phyloP scores from a whole-genome alignment of 768 basidiomycete genomes.

The Pisolithus albus region DNA sequence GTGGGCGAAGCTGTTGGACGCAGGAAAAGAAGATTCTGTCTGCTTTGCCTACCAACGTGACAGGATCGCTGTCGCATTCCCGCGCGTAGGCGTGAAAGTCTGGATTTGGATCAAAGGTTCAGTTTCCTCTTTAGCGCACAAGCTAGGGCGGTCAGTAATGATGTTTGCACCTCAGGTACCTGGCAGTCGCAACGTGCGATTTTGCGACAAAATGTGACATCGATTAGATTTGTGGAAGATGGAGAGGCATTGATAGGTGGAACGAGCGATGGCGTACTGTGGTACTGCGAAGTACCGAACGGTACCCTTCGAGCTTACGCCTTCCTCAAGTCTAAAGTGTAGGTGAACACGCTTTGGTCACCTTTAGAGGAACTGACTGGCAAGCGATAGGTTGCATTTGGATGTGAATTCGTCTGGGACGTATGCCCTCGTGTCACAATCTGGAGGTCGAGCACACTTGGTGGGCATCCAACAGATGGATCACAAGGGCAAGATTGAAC shows the following conservation, averaged over 20 bases:
- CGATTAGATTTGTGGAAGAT: constrained; percentile 55
- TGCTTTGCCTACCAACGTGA: constrained; percentile 53
- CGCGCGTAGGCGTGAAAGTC: constrained; percentile 53
- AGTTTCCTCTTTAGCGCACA: neutral
- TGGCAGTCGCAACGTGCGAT: constrained; percentile 65
- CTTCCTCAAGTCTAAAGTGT: constrained; percentile 57
- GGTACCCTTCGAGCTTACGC: constrained; percentile 55
- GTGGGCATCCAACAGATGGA: constrained; percentile 45
- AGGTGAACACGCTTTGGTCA: constrained; percentile 15
- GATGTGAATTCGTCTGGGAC: constrained; percentile 44
- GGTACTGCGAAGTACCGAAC: constrained; percentile 64
- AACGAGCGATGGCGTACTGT: constrained; percentile 66
- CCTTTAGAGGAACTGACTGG: constrained; percentile 7
- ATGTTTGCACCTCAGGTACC: constrained; percentile 33
- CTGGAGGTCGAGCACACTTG: constrained; percentile 43
- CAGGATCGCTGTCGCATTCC: constrained; percentile 57
- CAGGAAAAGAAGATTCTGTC: constrained; percentile 38
- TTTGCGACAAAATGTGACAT: constrained; percentile 55
- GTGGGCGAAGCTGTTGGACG: constrained; percentile 49
- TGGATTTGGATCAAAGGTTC: constrained; percentile 57
- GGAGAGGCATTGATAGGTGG: constrained; percentile 62
- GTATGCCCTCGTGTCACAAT: constrained; percentile 48
- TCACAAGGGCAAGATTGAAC: constrained; percentile 46
- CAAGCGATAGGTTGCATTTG: constrained; percentile 39
- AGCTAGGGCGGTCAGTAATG: constrained; percentile 1